Percentiles rank a stretch among this genome's conserved stretches.
Conservation (phyloP, 306 rosid species). For the Begonia loranthoides region DNA sequence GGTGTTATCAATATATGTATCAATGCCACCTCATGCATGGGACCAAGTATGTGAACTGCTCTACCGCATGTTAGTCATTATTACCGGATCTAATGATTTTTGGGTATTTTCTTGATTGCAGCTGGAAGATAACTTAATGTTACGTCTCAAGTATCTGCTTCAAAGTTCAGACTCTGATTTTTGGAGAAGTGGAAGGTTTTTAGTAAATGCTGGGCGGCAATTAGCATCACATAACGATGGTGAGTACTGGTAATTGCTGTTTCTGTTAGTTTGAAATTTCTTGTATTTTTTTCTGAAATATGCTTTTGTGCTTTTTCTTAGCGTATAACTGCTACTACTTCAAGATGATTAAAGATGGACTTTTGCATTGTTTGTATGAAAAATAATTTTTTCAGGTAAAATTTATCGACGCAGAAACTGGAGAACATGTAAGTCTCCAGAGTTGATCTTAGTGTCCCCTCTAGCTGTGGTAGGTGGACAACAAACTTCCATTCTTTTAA, state of each 20-base stretch:
- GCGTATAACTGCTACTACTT: not conserved
- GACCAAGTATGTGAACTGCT: slow-evolving; percentile 44
- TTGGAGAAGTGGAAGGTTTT: slow-evolving; percentile 88
- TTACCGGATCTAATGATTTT: slow-evolving; percentile 11
- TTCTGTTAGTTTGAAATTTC: slow-evolving; percentile 4
- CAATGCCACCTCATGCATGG: slow-evolving; percentile 72
- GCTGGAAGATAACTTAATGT: slow-evolving; percentile 71
- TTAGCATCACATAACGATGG: slow-evolving; percentile 78
- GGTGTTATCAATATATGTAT: slow-evolving; percentile 56
- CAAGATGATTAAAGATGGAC: not conserved
- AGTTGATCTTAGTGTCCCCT: slow-evolving; percentile 71
- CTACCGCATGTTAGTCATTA: slow-evolving; percentile 8
- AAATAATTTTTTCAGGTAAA: slow-evolving; percentile 42
- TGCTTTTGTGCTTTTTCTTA: not conserved
- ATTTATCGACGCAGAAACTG: slow-evolving; percentile 47
- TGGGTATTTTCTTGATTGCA: slow-evolving; percentile 13
- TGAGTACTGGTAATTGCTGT: slow-evolving; percentile 23
- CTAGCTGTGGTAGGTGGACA: slow-evolving; percentile 72
- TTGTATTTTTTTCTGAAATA: slow-evolving; percentile 1
- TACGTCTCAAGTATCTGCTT: slow-evolving; percentile 38
- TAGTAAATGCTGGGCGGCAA: slow-evolving; percentile 58
- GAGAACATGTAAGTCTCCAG: slow-evolving; percentile 70
- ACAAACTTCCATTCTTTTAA: slow-evolving; percentile 49
- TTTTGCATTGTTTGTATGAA: not conserved
- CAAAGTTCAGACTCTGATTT: slow-evolving; percentile 46